Evolutionary conservation across 2,329 filamentous ascomycete genomes (phyloP).

Genomic region (Hypoxylon sp.): DNA sequence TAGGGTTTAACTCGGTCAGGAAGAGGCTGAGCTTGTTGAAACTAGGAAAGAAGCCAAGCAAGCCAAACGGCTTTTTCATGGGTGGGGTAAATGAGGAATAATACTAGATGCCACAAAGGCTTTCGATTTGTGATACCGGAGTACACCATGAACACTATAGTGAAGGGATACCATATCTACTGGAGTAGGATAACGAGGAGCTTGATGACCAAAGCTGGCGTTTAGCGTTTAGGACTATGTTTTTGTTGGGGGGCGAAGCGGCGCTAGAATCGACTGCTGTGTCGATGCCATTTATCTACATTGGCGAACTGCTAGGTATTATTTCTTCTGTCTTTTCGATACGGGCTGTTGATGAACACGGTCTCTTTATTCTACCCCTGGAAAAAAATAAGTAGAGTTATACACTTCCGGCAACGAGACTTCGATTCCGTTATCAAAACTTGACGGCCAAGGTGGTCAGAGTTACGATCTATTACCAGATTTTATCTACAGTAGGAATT

Average conservation of each 20-base stretch:
- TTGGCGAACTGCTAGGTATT: constrained; percentile 20
- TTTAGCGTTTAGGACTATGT: constrained; percentile 44
- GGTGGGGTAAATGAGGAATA: constrained; percentile 71
- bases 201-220: constrained; percentile 42
- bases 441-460: constrained; percentile 6
- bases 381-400: constrained; percentile 24
- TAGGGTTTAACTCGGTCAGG: constrained; percentile 72
- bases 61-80: constrained; percentile 66
- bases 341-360: constrained; percentile 20
- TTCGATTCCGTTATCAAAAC: constrained; percentile 21
- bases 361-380: constrained; percentile 14
- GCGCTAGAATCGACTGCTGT: constrained; percentile 25
- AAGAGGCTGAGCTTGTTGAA: constrained; percentile 85
- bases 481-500: constrained; percentile 15
- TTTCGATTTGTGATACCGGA: constrained; percentile 19
- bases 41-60: constrained; percentile 78
- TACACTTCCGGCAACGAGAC: constrained; percentile 32
- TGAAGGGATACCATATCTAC: constrained; percentile 37
- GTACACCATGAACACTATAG: constrained; percentile 19
- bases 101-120: constrained; percentile 35
- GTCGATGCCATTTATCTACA: constrained; percentile 40
- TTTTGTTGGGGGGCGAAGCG: constrained; percentile 32
- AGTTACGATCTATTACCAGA: constrained; percentile 4
- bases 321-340: constrained; percentile 20
- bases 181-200: constrained; percentile 42